phyloP scores from a whole-genome alignment of 116 monocot species.

The Dioscorea cayenensis region DNA sequence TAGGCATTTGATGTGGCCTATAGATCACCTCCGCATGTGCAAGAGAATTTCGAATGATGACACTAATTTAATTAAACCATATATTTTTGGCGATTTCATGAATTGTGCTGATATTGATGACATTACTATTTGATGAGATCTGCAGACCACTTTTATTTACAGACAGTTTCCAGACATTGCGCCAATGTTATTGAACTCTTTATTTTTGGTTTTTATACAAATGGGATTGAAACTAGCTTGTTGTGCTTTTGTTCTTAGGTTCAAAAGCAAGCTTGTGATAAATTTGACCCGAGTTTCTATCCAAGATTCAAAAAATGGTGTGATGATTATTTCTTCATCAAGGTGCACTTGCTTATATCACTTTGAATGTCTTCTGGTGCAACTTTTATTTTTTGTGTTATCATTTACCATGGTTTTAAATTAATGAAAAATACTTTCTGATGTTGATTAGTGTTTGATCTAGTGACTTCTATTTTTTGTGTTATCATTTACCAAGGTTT shows the following conservation, averaged over 20 bases:
- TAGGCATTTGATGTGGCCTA: no score
- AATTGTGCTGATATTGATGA: no score
- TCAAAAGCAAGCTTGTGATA: conserved; percentile 96
- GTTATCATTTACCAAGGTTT: no score
- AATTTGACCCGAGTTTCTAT: conserved; percentile 93
- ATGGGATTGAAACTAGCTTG: not conserved
- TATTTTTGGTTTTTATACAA: not conserved
- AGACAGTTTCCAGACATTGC: not conserved
- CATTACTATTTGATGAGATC: no score
- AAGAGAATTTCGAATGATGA: no score
- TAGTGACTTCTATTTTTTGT: no score
- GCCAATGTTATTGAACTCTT: not conserved
- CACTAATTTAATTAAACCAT: no score
- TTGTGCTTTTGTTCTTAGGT: conserved; percentile 36
- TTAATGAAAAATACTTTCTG: no score
- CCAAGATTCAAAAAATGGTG: conserved; percentile 99
- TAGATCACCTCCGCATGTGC: no score
- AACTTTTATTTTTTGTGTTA: not conserved
- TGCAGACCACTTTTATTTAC: no score
- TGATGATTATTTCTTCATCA: conserved; percentile 93
- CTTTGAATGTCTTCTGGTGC: not conserved
- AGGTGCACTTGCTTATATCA: conserved; percentile 30
- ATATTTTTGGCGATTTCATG: no score
- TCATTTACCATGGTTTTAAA: no score
- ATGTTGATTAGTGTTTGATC: not conserved